These are phyloP conservation scores for Yarrowia porcina DNA, from an alignment of 805 yeast species.

Conservation along the genomic window DNA sequence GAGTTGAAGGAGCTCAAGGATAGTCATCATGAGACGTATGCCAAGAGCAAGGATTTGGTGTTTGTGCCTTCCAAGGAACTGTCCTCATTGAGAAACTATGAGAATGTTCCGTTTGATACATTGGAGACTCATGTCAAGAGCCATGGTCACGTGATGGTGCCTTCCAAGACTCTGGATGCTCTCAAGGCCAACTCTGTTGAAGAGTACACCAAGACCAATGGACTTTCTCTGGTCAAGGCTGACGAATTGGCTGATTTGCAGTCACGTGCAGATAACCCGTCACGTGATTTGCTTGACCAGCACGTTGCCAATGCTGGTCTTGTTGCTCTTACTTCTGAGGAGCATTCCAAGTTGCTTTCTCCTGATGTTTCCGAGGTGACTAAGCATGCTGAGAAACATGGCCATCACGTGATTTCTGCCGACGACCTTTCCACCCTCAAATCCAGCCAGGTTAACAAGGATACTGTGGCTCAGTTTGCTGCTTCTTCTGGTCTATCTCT, in stretches of 20 bases:
- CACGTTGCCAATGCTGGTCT: constrained; percentile 3
- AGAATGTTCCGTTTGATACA: not conserved
- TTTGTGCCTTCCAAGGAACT: constrained; percentile 29
- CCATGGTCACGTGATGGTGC: constrained; percentile 36
- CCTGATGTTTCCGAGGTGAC: not conserved
- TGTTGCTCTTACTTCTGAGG: not conserved
- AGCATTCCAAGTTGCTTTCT: not conserved
- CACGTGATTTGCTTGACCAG: not conserved
- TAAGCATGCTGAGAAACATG: not conserved
- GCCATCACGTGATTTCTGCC: not conserved
- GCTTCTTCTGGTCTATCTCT: constrained; percentile 21
- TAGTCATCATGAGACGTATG: not conserved
- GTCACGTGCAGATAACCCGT: constrained; percentile 7
- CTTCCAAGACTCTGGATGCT: not conserved
- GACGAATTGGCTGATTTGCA: constrained; percentile 30
- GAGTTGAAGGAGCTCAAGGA: constrained; percentile 31
- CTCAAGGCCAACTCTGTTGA: constrained; percentile 20
- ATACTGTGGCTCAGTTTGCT: not conserved
- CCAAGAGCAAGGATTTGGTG: not conserved
- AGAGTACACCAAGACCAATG: constrained; percentile 11
- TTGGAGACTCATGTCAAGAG: constrained; percentile 37
- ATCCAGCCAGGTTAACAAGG: not conserved
- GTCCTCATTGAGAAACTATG: not conserved
- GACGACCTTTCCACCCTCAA: constrained; percentile 7
- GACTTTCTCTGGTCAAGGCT: constrained; percentile 28